Evolutionary conservation across 768 basidiomycete species (phyloP), one percentile per base, ranked within the genome.

Genomic region (Rhizopogon rudus): DNA sequence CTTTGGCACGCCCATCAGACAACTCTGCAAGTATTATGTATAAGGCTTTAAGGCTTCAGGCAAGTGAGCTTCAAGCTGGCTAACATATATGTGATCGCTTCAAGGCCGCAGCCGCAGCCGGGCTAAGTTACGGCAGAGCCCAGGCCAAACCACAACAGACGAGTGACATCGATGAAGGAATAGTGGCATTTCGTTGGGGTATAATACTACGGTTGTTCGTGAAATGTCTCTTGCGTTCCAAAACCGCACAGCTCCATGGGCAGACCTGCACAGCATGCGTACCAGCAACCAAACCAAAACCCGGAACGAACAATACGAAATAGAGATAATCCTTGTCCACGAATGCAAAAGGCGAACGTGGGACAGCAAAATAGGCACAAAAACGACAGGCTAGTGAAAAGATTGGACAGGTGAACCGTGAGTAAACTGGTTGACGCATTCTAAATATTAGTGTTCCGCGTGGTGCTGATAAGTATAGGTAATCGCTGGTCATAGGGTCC

Each of bases 381-480:
- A 33, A 57, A 63, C 33, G 42, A 51, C 53, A 17, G 57, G 46
- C 54, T 55, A 33, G 25, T 35, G 43, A 25, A 52, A 61, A 58
- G 53, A 57, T 25, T 63, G 57, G 58, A 49, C 49, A 53, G 46
- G 37, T 54, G 35, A 37, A 52, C 50, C 31, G 40, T 51, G 6
- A 25, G 41, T 22, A 17, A 40, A 41, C 52, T 56, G 25, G 20
- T 53, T 22, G 17, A 25, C 42, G 40, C 44, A 53, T 39, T 33
- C 20, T 41, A 56, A 44, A 41, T 49, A 59, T 58, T 55, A 51
- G 43, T 44, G 29, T 53, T 31, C 53, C 10, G 41, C 44, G 16
- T 44, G 48, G 50, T 51, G 54, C 53, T 51, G 40, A 17, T 59
- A 40, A 59, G 57, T 58, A 69, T 58, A 60, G 33, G 51, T 58